Evolutionary conservation across 73 alveolate species (phyloP), one percentile per base, ranked within the genome.

Genomic region (Symbiodinium pilosum): DNA sequence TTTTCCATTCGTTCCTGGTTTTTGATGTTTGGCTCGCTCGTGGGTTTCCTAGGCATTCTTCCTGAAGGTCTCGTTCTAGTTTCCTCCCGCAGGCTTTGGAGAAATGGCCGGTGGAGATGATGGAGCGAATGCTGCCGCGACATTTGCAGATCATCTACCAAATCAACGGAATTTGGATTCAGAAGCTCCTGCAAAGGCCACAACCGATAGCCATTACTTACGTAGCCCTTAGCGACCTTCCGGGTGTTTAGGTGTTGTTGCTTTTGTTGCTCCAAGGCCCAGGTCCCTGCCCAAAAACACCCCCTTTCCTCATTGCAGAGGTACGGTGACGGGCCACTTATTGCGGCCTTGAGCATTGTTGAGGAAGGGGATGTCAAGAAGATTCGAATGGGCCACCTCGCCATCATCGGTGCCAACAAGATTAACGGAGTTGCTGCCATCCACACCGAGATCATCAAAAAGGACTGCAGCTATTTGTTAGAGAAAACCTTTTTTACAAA

Each of bases 341-440:
- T 75, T n/a, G 87, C 87, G 43, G 87, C 87, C 39, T 84, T 84
- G 92, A 84, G 68, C 68, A 84, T 84, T 40, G 56, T 84, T 2
- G 92, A 84, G 92, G 99, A 99, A 94, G 99, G 99, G 28, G 99
- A 88, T n/a, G 99, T 99, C 32, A 99, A 99, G 99, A 99, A 92
- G 99, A 94, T 99, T 41, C 99, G 99, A 73, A 99, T 99, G 99
- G 99, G 99, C n/a, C 99, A 99, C 92, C 96, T 99, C 47, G 86
- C 99, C 41, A 88, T 99, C 44, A 98, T 99, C 42, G 99, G 99
- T 5, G 97, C 99, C 36, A 94, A 99, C 83, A 98, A 99, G 88
- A 99, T 99, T n/a, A 99, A 99, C 86, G 99, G 99, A 26, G 99
- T 99, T 9, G 99, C 99, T 12, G 96, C 99, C 86, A 99, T 99